phyloP scores from a whole-genome alignment of 495 filamentous ascomycete species.

The Cercophora samala region DNA sequence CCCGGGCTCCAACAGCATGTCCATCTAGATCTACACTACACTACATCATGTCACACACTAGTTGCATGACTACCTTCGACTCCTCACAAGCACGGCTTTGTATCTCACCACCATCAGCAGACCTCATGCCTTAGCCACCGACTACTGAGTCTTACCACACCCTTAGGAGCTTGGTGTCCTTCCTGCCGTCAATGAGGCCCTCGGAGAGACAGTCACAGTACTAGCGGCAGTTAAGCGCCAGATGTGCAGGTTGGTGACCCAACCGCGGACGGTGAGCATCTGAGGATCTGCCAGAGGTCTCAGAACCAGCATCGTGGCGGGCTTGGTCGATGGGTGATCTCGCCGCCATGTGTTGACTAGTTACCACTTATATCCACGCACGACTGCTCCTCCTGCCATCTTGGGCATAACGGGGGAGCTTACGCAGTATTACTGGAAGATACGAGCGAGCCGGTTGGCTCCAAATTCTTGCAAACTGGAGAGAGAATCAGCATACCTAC shows the following conservation, averaged over 20 bases:
- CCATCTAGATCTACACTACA: no score
- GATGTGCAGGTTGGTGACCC: not conserved
- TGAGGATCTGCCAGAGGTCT: not conserved
- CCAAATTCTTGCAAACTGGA: no score
- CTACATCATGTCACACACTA: not conserved
- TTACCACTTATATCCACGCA: conserved; percentile 9
- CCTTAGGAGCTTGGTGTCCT: not conserved
- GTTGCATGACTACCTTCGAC: not conserved
- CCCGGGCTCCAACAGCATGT: not conserved
- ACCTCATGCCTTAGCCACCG: not conserved
- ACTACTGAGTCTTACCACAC: not conserved
- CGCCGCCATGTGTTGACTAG: not conserved
- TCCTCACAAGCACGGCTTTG: not conserved
- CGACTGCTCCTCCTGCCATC: conserved; percentile 2
- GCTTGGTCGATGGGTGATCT: conserved; percentile 6
- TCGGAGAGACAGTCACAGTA: not conserved
- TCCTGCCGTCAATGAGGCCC: not conserved
- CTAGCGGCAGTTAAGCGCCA: conserved; percentile 3
- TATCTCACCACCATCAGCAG: not conserved
- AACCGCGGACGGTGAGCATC: not conserved
- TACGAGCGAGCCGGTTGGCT: no score
- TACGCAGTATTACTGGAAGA: not conserved
- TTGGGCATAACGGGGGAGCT: conserved; percentile 3
- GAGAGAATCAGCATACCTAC: not conserved
- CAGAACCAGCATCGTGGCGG: conserved; percentile 8